These are phyloP conservation scores for Penicillium malachiteum DNA, from an alignment of 495 filamentous ascomycete genomes.

Conservation along the genomic window DNA sequence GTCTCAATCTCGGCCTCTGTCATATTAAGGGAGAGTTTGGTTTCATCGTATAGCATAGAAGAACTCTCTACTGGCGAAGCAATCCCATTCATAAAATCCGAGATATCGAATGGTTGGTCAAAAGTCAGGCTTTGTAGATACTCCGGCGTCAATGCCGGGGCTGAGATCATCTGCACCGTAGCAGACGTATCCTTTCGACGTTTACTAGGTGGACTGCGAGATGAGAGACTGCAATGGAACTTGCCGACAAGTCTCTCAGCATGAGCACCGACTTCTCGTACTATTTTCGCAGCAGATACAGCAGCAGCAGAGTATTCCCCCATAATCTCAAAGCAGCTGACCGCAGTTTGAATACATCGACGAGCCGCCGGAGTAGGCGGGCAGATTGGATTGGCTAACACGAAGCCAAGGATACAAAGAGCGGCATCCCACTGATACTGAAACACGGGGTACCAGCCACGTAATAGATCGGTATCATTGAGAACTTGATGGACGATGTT, in stretches of 20 bases:
- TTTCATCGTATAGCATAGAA: background rate
- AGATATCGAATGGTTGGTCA: background rate
- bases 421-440: slow-evolving; percentile 54
- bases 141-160: slow-evolving; percentile 11
- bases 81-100: background rate
- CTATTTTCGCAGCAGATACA: background rate
- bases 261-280: slow-evolving; percentile 3
- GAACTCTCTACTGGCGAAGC: background rate
- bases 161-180: slow-evolving; percentile 2
- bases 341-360: slow-evolving; percentile 29
- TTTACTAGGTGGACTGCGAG: background rate
- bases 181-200: background rate
- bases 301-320: slow-evolving; percentile 2
- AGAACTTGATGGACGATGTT: slow-evolving; percentile 49
- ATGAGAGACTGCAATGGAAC: slow-evolving; percentile 5
- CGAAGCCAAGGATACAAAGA: slow-evolving; percentile 48
- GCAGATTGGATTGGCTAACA: slow-evolving; percentile 40
- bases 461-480: slow-evolving; percentile 41
- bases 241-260: slow-evolving; percentile 8
- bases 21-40: background rate
- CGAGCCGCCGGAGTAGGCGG: slow-evolving; percentile 30
- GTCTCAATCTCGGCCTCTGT: background rate
- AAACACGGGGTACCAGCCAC: slow-evolving; percentile 45
- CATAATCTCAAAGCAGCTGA: slow-evolving; percentile 37
- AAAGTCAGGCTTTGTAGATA: slow-evolving; percentile 2